These are phyloP conservation scores for Scenedesmus sp. DNA, from an alignment of 163 green algal species.

Conservation along the genomic window DNA sequence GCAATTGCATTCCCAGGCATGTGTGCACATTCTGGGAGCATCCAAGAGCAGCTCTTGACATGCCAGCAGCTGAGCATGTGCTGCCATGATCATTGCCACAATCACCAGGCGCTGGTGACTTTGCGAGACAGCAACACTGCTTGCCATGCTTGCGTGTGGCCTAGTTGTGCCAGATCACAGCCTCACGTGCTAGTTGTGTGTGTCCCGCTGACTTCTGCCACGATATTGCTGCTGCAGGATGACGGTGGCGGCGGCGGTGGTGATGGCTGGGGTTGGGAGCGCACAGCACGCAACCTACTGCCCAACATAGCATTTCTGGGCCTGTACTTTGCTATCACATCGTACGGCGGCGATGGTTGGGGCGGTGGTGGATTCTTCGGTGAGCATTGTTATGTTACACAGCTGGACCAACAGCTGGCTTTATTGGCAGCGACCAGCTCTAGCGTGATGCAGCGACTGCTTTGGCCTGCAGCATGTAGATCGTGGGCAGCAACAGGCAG, in stretches of 20 bases:
- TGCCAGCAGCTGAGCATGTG: too few species aligned
- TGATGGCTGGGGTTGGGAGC: constrained; percentile 71
- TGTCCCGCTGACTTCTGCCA: too few species aligned
- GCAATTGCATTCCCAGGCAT: too few species aligned
- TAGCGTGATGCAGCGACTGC: neutral
- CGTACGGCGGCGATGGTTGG: constrained; percentile 64
- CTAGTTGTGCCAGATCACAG: too few species aligned
- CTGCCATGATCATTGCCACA: too few species aligned
- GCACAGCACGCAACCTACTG: constrained; percentile 65
- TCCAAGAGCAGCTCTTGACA: too few species aligned
- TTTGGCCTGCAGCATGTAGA: too few species aligned
- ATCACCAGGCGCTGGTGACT: too few species aligned
- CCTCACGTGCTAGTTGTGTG: too few species aligned
- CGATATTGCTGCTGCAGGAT: constrained; percentile 8
- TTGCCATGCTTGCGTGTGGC: too few species aligned
- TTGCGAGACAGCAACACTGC: too few species aligned
- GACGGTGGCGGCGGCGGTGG: constrained; percentile 66
- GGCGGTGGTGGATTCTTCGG: constrained; percentile 50
- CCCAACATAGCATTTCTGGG: constrained; percentile 67
- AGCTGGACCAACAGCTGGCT: neutral
- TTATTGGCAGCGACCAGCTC: neutral
- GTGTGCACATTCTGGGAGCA: neutral
- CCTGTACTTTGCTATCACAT: constrained; percentile 62
- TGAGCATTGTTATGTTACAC: neutral
- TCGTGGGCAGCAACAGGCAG: too few species aligned